A percentile compares a stretch with the other conserved stretches of the same genome.
Conservation (phyloP, 2,329 filamentous ascomycete genomes). For the Aspergillus ustus region DNA sequence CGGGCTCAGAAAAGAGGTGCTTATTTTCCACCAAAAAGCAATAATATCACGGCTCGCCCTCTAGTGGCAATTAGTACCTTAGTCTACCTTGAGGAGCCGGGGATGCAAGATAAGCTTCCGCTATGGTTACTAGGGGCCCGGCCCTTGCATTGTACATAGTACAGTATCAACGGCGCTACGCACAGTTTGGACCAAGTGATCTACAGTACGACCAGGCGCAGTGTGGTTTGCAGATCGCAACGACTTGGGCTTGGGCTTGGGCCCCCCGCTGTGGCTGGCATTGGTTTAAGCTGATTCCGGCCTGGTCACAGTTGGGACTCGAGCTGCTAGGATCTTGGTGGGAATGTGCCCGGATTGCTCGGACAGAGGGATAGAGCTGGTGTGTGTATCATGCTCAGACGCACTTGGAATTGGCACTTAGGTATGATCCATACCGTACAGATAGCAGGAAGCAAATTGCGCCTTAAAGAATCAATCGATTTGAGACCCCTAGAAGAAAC, state of each 20-base stretch:
- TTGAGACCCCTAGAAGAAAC: conserved; percentile 1
- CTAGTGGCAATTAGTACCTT: too few relatives aligned
- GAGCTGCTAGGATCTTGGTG: neutral
- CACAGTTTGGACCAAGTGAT: neutral
- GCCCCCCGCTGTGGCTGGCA: neutral
- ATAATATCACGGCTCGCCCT: too few relatives aligned
- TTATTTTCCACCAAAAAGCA: too few relatives aligned
- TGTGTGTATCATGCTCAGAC: too few relatives aligned
- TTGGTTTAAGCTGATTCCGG: neutral
- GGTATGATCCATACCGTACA: too few relatives aligned
- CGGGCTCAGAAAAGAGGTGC: too few relatives aligned
- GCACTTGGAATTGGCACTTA: too few relatives aligned
- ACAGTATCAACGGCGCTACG: neutral
- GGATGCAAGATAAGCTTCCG: neutral
- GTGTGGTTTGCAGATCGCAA: neutral
- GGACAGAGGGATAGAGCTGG: too few relatives aligned
- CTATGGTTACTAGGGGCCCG: neutral
- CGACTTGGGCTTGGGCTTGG: neutral
- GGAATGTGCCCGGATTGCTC: too few relatives aligned
- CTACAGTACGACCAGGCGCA: neutral
- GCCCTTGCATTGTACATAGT: neutral
- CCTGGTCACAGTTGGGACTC: neutral
- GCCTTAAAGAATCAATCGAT: neutral
- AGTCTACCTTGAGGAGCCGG: neutral
- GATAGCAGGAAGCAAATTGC: neutral